phyloP scores from a whole-genome alignment of 495 filamentous ascomycete genomes.

The Lichenothelia convexa region DNA sequence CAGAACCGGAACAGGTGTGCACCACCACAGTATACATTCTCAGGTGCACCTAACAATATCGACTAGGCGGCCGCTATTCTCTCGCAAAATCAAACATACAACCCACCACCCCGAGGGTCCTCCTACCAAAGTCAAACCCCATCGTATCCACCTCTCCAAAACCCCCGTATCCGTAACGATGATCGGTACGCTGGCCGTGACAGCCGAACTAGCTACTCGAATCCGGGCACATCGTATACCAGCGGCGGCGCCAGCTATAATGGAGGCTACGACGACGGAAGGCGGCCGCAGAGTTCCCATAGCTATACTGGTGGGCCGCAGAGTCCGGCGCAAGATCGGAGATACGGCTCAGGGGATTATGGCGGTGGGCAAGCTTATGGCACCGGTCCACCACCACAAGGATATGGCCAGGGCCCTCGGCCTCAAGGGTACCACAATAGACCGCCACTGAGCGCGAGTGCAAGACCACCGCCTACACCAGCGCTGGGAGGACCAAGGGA shows the following conservation, averaged over 20 bases:
- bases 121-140: conserved; percentile 21
- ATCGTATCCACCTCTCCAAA: conserved; percentile 7
- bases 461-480: conserved; percentile 46
- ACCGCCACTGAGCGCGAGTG: conserved; percentile 27
- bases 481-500: conserved; percentile 44
- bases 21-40: conserved; percentile 1
- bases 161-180: conserved; percentile 11
- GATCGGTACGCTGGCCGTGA: conserved; percentile 14
- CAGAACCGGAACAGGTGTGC: conserved; percentile 78
- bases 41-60: conserved; percentile 2
- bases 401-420: conserved; percentile 41
- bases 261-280: conserved; percentile 3
- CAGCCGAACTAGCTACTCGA: conserved; percentile 9
- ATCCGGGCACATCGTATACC: conserved; percentile 4
- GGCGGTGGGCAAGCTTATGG: conserved; percentile 21
- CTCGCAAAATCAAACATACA: conserved; percentile 2
- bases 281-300: conserved; percentile 1
- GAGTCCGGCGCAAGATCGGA: conserved; percentile 15
- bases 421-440: conserved; percentile 26
- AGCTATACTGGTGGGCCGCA: conserved; percentile 8
- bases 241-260: conserved; percentile 7
- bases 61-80: conserved; percentile 13
- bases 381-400: conserved; percentile 40
- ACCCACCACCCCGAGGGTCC: conserved; percentile 9
- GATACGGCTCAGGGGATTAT: conserved; percentile 10